Conservation (phyloP, 176 grass and related monocot species). For the Carex parvula region DNA sequence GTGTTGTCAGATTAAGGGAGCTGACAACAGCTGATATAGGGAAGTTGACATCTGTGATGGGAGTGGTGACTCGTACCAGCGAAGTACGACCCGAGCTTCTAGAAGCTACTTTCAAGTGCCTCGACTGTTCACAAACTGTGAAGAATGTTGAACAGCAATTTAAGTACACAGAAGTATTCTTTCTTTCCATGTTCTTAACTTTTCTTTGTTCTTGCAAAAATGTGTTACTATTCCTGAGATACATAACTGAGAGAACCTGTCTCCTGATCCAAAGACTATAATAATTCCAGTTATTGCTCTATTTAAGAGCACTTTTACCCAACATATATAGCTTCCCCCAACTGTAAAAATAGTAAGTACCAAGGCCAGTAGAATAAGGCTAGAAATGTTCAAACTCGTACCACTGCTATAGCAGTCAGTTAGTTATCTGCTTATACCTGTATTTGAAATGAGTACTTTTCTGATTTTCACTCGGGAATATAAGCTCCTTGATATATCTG, state of each 20-base stretch:
- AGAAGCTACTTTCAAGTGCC: conserved; percentile 91
- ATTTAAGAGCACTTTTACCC: background rate
- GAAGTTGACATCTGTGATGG: conserved; percentile 90
- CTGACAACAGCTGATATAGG: conserved; percentile 85
- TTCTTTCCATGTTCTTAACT: conserved; percentile 2
- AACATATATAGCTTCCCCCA: background rate
- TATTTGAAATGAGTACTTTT: background rate
- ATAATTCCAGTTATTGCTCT: background rate
- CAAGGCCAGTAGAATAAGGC: background rate
- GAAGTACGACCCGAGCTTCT: conserved; percentile 91
- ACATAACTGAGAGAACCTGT: background rate
- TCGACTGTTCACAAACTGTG: conserved; percentile 71
- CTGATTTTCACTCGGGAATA: background rate
- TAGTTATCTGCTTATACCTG: background rate
- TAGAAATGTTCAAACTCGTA: background rate
- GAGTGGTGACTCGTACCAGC: conserved; percentile 91
- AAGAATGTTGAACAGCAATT: conserved; percentile 97
- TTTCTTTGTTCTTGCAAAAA: background rate
- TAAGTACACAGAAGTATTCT: conserved; percentile 87
- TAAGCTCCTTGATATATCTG: background rate
- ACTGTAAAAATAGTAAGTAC: background rate
- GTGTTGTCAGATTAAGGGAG: conserved; percentile 64
- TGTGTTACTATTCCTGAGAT: background rate
- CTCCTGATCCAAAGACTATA: background rate
- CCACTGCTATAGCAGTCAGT: background rate